Percentiles rank a stretch among this genome's conserved stretches.
These are phyloP conservation scores for Phytophthora fragariae DNA, from an alignment of 352 stramenopile genomes.

Conservation along the genomic window DNA sequence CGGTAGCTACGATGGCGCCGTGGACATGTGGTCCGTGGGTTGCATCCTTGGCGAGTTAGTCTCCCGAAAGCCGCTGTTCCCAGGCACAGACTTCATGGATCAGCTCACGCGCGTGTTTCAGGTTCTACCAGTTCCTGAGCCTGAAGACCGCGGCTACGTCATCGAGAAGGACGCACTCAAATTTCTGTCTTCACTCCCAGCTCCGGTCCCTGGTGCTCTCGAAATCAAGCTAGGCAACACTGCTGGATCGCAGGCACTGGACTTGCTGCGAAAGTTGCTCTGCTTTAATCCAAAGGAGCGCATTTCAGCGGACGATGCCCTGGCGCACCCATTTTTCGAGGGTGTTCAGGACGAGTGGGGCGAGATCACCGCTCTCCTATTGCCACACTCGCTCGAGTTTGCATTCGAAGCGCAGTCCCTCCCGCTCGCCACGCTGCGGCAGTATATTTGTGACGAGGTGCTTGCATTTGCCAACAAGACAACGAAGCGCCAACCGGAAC, in stretches of 20 bases:
- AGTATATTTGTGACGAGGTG: conserved; percentile 88
- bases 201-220: conserved; percentile 58
- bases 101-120: conserved; percentile 86
- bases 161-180: conserved; percentile 89
- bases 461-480: conserved; percentile 55
- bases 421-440: conserved; percentile 66
- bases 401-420: conserved; percentile 83
- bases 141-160: conserved; percentile 68
- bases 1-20: conserved; percentile 87
- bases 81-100: conserved; percentile 87
- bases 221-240: conserved; percentile 65
- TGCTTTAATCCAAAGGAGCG: conserved; percentile 93
- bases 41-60: conserved; percentile 95
- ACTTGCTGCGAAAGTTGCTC: conserved; percentile 90
- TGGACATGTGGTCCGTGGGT: conserved; percentile 89
- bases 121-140: conserved; percentile 72
- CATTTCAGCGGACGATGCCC: conserved; percentile 89
- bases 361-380: conserved; percentile 62
- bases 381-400: conserved; percentile 84
- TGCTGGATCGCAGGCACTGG: conserved; percentile 52
- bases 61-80: conserved; percentile 79
- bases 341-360: conserved; percentile 92
- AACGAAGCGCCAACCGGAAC: conserved; percentile 22
- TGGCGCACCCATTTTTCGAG: conserved; percentile 90
- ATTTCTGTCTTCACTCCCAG: conserved; percentile 79